These are phyloP conservation scores for Setaria italica DNA, from an alignment of 202 grass and related monocot species.

Conservation along the genomic window DNA sequence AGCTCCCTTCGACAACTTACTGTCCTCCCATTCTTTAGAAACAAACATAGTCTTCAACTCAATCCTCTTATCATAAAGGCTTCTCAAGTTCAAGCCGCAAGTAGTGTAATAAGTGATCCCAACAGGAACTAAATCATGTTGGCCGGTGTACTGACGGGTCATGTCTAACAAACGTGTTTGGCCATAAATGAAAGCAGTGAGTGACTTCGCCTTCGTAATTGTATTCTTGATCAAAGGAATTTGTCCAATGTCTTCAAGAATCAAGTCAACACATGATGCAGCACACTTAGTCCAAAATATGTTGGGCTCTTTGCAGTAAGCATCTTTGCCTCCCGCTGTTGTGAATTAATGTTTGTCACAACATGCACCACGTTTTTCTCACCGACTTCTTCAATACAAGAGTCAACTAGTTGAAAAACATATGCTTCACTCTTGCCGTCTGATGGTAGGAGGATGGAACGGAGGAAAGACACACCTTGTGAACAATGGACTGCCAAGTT, in stretches of 20 bases:
- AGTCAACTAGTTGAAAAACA: slow-evolving; percentile 11
- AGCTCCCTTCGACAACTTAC: slow-evolving; percentile 10
- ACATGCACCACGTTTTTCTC: slow-evolving; percentile 11
- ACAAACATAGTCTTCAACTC: slow-evolving; percentile 29
- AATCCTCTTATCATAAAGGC: slow-evolving; percentile 9
- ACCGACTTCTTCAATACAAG: slow-evolving; percentile 40
- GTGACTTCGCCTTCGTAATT: background rate
- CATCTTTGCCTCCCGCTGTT: background rate
- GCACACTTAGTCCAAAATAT: slow-evolving; percentile 36
- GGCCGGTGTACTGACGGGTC: background rate
- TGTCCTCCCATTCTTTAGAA: slow-evolving; percentile 22
- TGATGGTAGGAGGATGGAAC: background rate
- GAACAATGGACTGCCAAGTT: slow-evolving; percentile 10
- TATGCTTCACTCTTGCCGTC: background rate
- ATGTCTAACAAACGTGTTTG: background rate
- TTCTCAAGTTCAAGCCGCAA: background rate
- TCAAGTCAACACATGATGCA: background rate
- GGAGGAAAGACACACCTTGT: background rate
- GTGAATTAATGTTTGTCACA: background rate
- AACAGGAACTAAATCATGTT: slow-evolving; percentile 13
- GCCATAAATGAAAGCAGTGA: slow-evolving; percentile 26
- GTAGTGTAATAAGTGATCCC: slow-evolving; percentile 5
- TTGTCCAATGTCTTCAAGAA: slow-evolving; percentile 16
- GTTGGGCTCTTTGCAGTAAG: slow-evolving; percentile 11
- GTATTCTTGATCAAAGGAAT: background rate